phyloP scores from a whole-genome alignment of 2,329 filamentous ascomycete species.

The Pseudogymnoascus sp. region DNA sequence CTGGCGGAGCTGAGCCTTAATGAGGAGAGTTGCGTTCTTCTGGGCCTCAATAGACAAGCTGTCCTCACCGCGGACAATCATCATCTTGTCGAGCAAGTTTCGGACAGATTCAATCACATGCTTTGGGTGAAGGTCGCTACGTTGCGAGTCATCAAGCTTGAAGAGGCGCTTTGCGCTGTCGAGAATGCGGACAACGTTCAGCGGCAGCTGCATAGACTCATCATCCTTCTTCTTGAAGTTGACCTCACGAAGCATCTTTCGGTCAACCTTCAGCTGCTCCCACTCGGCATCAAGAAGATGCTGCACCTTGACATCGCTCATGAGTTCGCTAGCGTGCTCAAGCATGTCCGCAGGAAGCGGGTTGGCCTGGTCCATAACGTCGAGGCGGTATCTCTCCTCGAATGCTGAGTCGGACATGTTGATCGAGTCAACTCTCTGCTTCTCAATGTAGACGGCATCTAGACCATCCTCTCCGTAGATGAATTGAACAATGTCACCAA shows the following conservation, averaged over 20 bases:
- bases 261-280: constrained; percentile 69
- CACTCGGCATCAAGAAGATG: constrained; percentile 82
- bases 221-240: constrained; percentile 66
- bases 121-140: constrained; percentile 82
- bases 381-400: constrained; percentile 73
- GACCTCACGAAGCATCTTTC: constrained; percentile 65
- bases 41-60: constrained; percentile 80
- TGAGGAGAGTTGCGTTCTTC: constrained; percentile 77
- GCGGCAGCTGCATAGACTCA: constrained; percentile 80
- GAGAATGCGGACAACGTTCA: constrained; percentile 87
- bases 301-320: constrained; percentile 83
- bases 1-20: constrained; percentile 87
- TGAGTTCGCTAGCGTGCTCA: constrained; percentile 80
- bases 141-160: constrained; percentile 75
- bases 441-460: constrained; percentile 89
- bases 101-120: constrained; percentile 79
- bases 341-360: constrained; percentile 64
- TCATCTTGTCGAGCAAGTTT: constrained; percentile 66
- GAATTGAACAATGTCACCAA: constrained; percentile 95
- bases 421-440: constrained; percentile 83
- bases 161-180: constrained; percentile 87
- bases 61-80: constrained; percentile 82
- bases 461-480: constrained; percentile 96
- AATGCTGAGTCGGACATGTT: constrained; percentile 73
- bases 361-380: constrained; percentile 65